Percentiles rank a stretch among this genome's conserved stretches.
phyloP scores from a whole-genome alignment of 768 basidiomycete genomes.

The Mycena amicta region DNA sequence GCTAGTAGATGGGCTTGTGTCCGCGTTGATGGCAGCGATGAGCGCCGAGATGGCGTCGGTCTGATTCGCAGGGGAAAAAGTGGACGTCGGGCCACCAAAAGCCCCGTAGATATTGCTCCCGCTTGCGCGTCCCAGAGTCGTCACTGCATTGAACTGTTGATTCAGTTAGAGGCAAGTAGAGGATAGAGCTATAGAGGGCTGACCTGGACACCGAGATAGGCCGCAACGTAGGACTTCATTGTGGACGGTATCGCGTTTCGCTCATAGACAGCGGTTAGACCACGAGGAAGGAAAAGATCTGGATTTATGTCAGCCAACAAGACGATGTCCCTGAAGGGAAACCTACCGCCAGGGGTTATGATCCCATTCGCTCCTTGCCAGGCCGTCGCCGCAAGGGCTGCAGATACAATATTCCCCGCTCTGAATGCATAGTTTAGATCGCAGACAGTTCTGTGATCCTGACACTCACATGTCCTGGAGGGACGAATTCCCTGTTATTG shows the following conservation, averaged over 20 bases:
- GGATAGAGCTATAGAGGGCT: background rate
- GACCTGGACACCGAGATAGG: constrained; percentile 1
- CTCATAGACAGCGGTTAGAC: background rate
- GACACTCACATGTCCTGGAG: background rate
- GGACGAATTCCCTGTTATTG: background rate
- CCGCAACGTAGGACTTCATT: background rate
- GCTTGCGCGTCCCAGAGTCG: background rate
- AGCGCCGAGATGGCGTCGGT: background rate
- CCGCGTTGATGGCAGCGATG: background rate
- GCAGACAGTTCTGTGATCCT: too few species aligned
- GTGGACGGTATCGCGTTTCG: background rate
- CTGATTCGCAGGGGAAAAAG: background rate
- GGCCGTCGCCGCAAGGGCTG: background rate
- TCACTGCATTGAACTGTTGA: background rate
- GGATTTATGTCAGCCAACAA: background rate
- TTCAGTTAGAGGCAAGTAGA: background rate
- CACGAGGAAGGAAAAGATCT: constrained; percentile 1
- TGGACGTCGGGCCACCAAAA: background rate
- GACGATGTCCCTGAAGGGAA: background rate
- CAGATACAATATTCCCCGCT: background rate
- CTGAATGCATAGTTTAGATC: too few species aligned
- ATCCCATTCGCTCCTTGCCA: background rate
- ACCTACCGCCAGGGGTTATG: background rate
- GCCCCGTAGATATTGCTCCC: background rate
- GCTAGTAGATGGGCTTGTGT: background rate